Percentiles rank a stretch among this genome's conserved stretches.
These are phyloP conservation scores for Sarocladiaceae sp. DNA, from an alignment of 2,329 filamentous ascomycete genomes.

Conservation along the genomic window DNA sequence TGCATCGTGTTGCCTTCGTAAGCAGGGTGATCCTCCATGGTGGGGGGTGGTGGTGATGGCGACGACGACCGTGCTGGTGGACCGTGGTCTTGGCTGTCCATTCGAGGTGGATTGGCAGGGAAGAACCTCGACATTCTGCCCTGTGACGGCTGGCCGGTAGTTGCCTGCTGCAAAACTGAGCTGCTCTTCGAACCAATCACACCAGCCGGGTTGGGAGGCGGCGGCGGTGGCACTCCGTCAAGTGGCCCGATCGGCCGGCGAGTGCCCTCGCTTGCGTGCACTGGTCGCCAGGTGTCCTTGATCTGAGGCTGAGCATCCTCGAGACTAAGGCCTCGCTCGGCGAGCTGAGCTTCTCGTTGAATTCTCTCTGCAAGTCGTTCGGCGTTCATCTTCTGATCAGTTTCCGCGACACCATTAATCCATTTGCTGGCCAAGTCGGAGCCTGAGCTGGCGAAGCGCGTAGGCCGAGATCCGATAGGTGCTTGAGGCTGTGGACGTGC, in stretches of 20 bases:
- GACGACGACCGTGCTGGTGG: conserved; percentile 46
- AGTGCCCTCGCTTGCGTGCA: conserved; percentile 29
- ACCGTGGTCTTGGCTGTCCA: conserved; percentile 29
- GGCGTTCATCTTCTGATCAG: conserved; percentile 40
- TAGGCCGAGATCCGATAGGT: conserved; percentile 27
- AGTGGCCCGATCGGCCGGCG: conserved; percentile 13
- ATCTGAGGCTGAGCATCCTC: conserved; percentile 43
- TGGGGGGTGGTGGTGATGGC: conserved; percentile 69
- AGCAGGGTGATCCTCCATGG: conserved; percentile 65
- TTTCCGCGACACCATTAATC: conserved; percentile 37
- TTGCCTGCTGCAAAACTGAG: conserved; percentile 22
- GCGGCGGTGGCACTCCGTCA: conserved; percentile 13
- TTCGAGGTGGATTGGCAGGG: conserved; percentile 47
- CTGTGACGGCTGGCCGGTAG: conserved; percentile 34
- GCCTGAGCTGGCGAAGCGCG: conserved; percentile 20
- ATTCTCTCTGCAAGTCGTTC: conserved; percentile 21
- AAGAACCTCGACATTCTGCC: conserved; percentile 57
- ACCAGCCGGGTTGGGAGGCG: conserved; percentile 19
- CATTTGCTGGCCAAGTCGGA: conserved; percentile 36
- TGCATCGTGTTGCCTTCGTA: conserved; percentile 62
- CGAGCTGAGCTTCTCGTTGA: conserved; percentile 11
- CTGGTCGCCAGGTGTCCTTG: conserved; percentile 51
- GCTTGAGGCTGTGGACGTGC: conserved; percentile 24
- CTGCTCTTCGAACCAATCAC: conserved; percentile 22
- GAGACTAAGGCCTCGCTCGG: conserved; percentile 37